A percentile compares a stretch with the other conserved stretches of the same genome.
These are phyloP conservation scores for Leccinum pachyderme DNA, from an alignment of 1,284 basidiomycete genomes.

Conservation along the genomic window DNA sequence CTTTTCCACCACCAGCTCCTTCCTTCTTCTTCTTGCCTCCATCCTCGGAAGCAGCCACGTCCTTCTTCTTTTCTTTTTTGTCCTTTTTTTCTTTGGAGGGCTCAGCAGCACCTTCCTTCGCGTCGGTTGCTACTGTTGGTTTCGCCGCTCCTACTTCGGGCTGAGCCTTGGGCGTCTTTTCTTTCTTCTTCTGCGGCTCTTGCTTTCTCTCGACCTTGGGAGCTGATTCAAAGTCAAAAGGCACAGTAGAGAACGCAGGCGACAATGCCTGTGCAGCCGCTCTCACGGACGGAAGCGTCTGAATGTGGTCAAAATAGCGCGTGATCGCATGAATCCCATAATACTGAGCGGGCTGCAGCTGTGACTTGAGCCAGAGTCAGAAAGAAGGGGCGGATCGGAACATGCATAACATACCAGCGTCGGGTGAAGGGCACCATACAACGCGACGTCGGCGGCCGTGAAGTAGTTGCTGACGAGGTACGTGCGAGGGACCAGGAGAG, in stretches of 20 bases:
- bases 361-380: constrained; percentile 47
- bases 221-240: constrained; percentile 74
- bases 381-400: neutral
- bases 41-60: constrained; percentile 44
- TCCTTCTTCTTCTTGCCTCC: constrained; percentile 47
- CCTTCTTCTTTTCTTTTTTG: constrained; percentile 49
- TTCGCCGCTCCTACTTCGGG: constrained; percentile 27
- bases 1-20: constrained; percentile 36
- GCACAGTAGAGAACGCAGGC: constrained; percentile 59
- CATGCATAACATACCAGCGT: constrained; percentile 55
- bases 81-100: constrained; percentile 42
- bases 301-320: constrained; percentile 93
- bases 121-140: constrained; percentile 24
- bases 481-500: constrained; percentile 72
- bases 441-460: constrained; percentile 83
- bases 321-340: constrained; percentile 78
- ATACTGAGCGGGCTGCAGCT: constrained; percentile 64
- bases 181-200: constrained; percentile 78
- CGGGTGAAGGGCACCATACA: constrained; percentile 83
- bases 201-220: constrained; percentile 72
- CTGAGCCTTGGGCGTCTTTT: constrained; percentile 61
- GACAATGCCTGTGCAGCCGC: constrained; percentile 50
- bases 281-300: constrained; percentile 63
- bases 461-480: constrained; percentile 80
- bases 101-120: constrained; percentile 33